Evolutionary conservation across 2,329 filamentous ascomycete species (phyloP).

Genomic region (Clarireedia monteithiana): DNA sequence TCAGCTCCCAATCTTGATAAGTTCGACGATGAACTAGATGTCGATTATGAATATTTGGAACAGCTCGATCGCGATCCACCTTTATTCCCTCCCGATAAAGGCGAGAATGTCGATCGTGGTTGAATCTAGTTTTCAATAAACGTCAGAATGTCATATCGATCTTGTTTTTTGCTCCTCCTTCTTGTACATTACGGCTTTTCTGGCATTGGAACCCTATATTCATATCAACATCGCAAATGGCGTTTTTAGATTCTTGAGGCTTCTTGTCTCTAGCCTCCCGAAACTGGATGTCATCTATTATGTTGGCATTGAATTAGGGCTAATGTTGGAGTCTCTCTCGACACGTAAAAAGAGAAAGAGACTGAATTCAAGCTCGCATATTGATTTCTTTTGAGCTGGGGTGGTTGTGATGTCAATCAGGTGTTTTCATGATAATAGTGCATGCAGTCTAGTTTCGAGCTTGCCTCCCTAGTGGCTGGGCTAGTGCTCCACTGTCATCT

Average conservation of each 20-base stretch:
- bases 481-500: constrained; percentile 4
- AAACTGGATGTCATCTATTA: constrained; percentile 7
- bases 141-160: not conserved
- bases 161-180: not conserved
- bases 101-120: constrained; percentile 53
- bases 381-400: not conserved
- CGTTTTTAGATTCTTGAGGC: constrained; percentile 10
- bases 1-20: constrained; percentile 30
- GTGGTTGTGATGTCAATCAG: constrained; percentile 8
- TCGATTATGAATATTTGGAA: constrained; percentile 32
- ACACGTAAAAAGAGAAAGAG: constrained; percentile 6
- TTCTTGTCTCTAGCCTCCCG: constrained; percentile 8
- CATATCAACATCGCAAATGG: constrained; percentile 10
- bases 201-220: not conserved
- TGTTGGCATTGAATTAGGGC: constrained; percentile 6
- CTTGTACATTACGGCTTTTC: constrained; percentile 7
- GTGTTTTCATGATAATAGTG: constrained; percentile 3
- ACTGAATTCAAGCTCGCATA: constrained; percentile 1
- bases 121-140: constrained; percentile 17
- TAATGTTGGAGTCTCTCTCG: constrained; percentile 4
- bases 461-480: constrained; percentile 5
- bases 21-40: constrained; percentile 28
- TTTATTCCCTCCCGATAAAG: constrained; percentile 22
- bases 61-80: constrained; percentile 30
- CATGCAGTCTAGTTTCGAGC: constrained; percentile 13